Evolutionary conservation across 192 early-diverging fungal species (phyloP).

Genomic region (Coemansia sp.): DNA sequence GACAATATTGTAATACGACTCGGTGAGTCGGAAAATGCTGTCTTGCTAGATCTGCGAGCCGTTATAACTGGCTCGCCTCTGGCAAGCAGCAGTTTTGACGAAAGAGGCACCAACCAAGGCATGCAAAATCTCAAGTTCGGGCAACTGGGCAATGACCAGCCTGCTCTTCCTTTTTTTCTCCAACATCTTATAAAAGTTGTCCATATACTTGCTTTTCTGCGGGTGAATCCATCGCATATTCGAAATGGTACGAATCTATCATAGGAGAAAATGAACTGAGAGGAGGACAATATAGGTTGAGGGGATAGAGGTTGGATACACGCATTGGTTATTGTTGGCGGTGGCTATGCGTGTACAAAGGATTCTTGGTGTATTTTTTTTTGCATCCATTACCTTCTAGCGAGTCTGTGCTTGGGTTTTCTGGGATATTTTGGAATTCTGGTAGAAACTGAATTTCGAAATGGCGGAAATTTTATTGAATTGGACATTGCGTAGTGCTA

Average conservation of each 20-base stretch:
- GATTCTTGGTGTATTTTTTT: not conserved
- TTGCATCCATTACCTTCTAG: not conserved
- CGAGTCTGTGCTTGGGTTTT: not conserved
- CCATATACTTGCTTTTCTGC: slow-evolving; percentile 13
- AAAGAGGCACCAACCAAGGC: too few relatives aligned
- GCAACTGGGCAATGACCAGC: too few relatives aligned
- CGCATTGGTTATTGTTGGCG: not conserved
- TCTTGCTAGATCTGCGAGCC: too few relatives aligned
- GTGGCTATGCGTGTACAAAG: not conserved
- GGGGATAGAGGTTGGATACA: slow-evolving; percentile 11
- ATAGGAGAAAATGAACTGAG: not conserved
- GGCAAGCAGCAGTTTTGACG: too few relatives aligned
- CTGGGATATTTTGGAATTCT: not conserved
- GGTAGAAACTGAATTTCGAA: not conserved
- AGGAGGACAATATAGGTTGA: not conserved
- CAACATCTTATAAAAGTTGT: not conserved
- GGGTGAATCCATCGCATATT: slow-evolving; percentile 25
- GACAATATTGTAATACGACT: too few relatives aligned
- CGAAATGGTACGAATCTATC: slow-evolving; percentile 31
- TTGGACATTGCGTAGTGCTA: not conserved
- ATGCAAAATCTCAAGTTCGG: not conserved
- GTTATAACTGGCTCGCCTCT: too few relatives aligned
- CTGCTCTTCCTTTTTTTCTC: not conserved
- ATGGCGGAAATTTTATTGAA: not conserved
- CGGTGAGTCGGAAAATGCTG: too few relatives aligned